Evolutionary conservation across 495 filamentous ascomycete species (phyloP), one percentile per base, ranked within the genome.

Genomic region (Barbatosphaeria neglecta): DNA sequence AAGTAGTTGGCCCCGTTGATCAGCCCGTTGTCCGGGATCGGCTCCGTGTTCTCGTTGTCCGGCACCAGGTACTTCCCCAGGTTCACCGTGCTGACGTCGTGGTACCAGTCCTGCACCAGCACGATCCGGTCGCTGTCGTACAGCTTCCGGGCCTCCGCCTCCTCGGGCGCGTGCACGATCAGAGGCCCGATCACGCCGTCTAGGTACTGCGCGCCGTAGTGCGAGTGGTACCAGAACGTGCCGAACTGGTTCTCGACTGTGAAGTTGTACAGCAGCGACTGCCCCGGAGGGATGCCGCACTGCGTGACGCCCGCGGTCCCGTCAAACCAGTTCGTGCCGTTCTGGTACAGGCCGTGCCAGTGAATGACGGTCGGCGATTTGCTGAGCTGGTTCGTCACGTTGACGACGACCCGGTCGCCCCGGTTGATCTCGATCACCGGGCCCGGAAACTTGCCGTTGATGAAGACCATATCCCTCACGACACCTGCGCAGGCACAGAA

Each of bases 321-420:
- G 57, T 87, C 83, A 73, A 80, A 79, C 47, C 66, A 70, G 19
- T 67, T 69, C 6, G 77, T 79, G 3, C 65, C 72, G 44, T 77
- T 77, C 54, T 86, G 82, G 41, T 67, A 70, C n/a, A 86, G 59
- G 7, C 82, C 81, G 47, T 86, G 81, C 72, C 78, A 85, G 58
- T 87, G 83, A 22, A 87, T 55, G 9, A 64, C 57, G 0, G 69
- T 71, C 28, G 63, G 56, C 49, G 71, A n/a, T n/a, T 70, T 22
- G 55, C 50, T 22, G 47, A 63, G 67, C 44, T 58, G 49, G 46
- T 75, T 75, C 7, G 60, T 51, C 8, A 75, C 54, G 11, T 67
- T 62, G n/a, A 71, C 61, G 16, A 59, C 52, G n/a, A 77, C 38
- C 15, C 60, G 60, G 45, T 76, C 70, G 22, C 64, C 69, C 50